Base-by-base conservation (phyloP, 768 basidiomycete species). In the Suillus placidus region DNA sequence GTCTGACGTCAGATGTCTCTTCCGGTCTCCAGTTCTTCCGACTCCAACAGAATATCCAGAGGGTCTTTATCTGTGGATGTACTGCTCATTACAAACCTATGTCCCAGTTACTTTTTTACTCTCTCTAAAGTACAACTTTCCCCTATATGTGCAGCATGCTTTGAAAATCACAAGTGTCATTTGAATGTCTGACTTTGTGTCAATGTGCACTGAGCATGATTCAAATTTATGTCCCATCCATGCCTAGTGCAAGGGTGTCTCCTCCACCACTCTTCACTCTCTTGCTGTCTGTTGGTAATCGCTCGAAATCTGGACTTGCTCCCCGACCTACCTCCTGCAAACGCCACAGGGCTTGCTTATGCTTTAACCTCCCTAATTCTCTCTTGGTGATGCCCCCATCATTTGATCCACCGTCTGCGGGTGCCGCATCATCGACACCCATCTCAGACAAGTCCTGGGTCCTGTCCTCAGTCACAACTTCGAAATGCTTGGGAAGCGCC, bases 401-500 rank as follows among this genome's bases (percentile, higher is more conserved):
- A 43, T 38, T 35, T 9, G 68, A 63, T 38, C 56, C 34, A 45
- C 30, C 43, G 47, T 67, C 68, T 43, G 34, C 64, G 16, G 42
- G 49, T 6, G 45, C 65, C 20, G 66, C 71, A 54, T 75, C 69
- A 55, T 67, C 61, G 12, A 30, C 12, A 60, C 61, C 52, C 26
- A 61, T 66, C 55, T 69, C 67, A n/a, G 64, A 63, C 62, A 62
- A 68, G 12, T 77, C 78, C 5, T 75, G 74, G 49, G 76, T 74
- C 67, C 78, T 79, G n/a, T 76, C 78, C 60, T 82, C 81, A 62
- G 81, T 80, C 45, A 83, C 82, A 5, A 71, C 77, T 40, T 85
- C 83, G 23, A 79, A 73, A 64, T 83, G 81, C 71, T 92, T 92
- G 4, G 91, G 90, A 66, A 92, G 77, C 26, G 83, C 80, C 0